Evolutionary conservation across 306 rosid genomes (phyloP), one percentile per base, ranked within the genome.

Genomic region (Potentilla sterilis): DNA sequence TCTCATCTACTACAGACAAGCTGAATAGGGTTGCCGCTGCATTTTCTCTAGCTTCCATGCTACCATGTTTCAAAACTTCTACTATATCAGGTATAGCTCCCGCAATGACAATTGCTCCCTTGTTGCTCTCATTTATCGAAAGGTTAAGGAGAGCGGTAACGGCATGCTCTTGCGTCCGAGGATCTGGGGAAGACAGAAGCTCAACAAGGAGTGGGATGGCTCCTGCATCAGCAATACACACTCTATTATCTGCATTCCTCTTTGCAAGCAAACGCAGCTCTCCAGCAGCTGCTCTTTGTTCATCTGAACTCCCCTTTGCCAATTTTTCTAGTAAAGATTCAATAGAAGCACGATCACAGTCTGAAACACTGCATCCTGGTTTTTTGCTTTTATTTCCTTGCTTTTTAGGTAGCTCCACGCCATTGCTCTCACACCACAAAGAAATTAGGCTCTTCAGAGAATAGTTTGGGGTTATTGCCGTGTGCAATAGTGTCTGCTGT

Each of bases 1-100:
- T 89, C 87, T 96, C 99, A 34, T 96, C 99, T 24, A 96, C 70
- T 15, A 90, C 98, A 0, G 99, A 92, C 81, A 96, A 87, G 69
- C 98, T 92, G 81, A 96, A 96, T 77, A 96, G 98, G 47, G 99
- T 92, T 16, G 99, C 99, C 55, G 98, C 99, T 41, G 99, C 99
- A 28, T 96, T 96, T 82, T 92, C 99, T 86, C 99, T 88, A 71
- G 98, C 98, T 75, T 96, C 99, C 94, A 88, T 92, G 88, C 97
- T 96, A 9, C 98, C 98, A 66, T 83, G 89, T 86, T 70, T 92
- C 88, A 96, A 67, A 47, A 96, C 99, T 76, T 92, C 97, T 58
- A 96, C 99, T 78, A 96, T 92, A 75, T 91, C 96, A 1, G 98
- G 90, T 83, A 96, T 89, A 65, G 99, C 98, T 78, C 99, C 96